These are phyloP conservation scores for Dalbergia oliveri DNA, from an alignment of 306 rosid species.

Conservation along the genomic window DNA sequence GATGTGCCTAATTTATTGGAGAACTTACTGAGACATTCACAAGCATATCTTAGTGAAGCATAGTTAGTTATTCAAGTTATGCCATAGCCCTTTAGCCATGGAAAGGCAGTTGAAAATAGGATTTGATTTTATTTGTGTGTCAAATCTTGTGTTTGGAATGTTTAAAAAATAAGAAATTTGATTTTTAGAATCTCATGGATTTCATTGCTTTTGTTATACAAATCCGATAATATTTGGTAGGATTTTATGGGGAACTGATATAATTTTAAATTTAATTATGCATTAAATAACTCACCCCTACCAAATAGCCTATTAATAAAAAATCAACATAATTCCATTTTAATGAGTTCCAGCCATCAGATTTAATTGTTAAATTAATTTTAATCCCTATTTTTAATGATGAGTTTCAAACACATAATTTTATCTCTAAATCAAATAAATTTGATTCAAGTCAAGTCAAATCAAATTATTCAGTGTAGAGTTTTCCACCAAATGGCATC, in stretches of 20 bases:
- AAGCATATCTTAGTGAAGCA: background rate
- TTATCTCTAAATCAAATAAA: background rate
- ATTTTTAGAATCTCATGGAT: background rate
- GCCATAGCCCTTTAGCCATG: constrained; percentile 3
- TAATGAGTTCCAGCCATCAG: background rate
- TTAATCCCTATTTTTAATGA: background rate
- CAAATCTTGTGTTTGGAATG: background rate
- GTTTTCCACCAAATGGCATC: constrained; percentile 10
- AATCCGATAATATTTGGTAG: background rate
- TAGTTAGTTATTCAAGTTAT: constrained; percentile 9
- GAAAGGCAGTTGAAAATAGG: background rate
- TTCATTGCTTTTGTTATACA: background rate
- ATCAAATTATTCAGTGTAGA: background rate
- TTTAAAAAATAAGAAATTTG: background rate
- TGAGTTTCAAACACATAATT: background rate
- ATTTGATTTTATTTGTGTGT: background rate
- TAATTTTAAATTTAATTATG: too few species aligned
- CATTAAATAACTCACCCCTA: background rate
- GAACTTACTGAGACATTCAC: background rate
- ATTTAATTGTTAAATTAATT: background rate
- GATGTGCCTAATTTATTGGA: constrained; percentile 29
- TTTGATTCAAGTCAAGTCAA: background rate
- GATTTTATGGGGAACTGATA: too few species aligned
- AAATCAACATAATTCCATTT: background rate
- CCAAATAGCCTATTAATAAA: background rate